These are phyloP conservation scores for Entomortierella chlamydospora DNA, from an alignment of 192 early-diverging fungal species.

Conservation along the genomic window DNA sequence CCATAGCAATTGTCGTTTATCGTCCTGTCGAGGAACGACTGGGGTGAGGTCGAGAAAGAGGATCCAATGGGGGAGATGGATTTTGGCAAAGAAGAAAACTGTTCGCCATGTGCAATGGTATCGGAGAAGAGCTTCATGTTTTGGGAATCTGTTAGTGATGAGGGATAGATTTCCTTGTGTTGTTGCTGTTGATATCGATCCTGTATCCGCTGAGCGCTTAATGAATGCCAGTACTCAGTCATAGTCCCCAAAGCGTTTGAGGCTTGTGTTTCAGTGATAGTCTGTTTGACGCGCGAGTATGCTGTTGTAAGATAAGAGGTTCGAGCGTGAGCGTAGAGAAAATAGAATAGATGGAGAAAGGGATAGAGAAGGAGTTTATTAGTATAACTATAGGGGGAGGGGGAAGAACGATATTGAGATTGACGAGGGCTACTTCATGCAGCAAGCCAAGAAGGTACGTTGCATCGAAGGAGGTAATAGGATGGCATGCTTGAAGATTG, in stretches of 20 bases:
- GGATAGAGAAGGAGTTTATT: background rate
- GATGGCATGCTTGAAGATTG: background rate
- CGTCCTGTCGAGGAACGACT: too few relatives aligned
- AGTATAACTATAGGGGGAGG: background rate
- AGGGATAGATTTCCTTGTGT: background rate
- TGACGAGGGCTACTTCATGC: background rate
- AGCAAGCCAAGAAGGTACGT: background rate
- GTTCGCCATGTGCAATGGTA: background rate
- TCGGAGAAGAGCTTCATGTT: background rate
- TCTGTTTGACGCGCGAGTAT: conserved; percentile 39
- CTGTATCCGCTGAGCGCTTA: conserved; percentile 12
- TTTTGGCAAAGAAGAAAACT: background rate
- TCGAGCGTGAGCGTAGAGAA: background rate
- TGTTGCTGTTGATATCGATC: conserved; percentile 32
- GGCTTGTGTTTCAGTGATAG: conserved; percentile 19
- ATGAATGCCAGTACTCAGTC: conserved; percentile 35
- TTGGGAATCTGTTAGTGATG: background rate
- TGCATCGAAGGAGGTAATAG: background rate
- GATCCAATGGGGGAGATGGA: background rate
- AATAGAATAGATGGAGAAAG: background rate
- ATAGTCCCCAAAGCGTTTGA: conserved; percentile 19
- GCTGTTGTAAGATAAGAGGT: conserved; percentile 7
- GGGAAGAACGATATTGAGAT: background rate
- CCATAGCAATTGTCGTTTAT: too few relatives aligned
- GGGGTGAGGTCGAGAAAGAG: background rate